phyloP scores from a whole-genome alignment of 805 yeast genomes.

The Yarrowia keelungensis region DNA sequence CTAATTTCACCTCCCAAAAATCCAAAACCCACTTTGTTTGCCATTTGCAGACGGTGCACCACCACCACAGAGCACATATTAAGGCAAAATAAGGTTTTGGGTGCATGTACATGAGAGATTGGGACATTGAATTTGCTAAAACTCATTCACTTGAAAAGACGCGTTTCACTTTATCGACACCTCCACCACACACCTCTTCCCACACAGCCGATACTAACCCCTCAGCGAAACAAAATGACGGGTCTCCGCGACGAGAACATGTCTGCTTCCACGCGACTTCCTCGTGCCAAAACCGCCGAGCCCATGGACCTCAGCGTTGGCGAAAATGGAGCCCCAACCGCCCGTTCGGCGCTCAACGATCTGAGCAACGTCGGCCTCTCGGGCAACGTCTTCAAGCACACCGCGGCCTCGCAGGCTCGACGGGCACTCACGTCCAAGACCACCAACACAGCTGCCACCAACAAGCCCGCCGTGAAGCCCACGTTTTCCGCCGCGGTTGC shows the following conservation, averaged over 20 bases:
- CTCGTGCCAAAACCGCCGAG: constrained; percentile 33
- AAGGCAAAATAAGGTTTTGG: constrained; percentile 1
- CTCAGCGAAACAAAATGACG: constrained; percentile 37
- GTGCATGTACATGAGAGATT: constrained; percentile 17
- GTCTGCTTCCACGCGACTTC: constrained; percentile 28
- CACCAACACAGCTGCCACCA: constrained; percentile 50
- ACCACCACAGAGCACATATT: too few relatives aligned
- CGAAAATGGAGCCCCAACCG: constrained; percentile 19
- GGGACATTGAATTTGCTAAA: constrained; percentile 32
- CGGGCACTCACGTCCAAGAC: constrained; percentile 37
- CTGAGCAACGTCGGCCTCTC: constrained; percentile 34
- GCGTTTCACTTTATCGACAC: constrained; percentile 11
- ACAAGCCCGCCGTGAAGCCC: constrained; percentile 60
- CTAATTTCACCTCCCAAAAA: neutral
- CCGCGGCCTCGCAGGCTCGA: constrained; percentile 29
- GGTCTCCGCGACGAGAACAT: constrained; percentile 39
- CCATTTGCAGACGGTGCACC: constrained; percentile 7
- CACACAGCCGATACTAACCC: constrained; percentile 20
- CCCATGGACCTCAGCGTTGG: constrained; percentile 1
- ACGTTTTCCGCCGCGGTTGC: constrained; percentile 13
- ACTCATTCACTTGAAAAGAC: constrained; percentile 17
- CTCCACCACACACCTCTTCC: neutral
- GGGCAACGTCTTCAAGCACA: constrained; percentile 32
- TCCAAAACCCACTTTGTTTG: constrained; percentile 17
- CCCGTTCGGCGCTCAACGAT: constrained; percentile 34